Conservation (phyloP, 2,329 filamentous ascomycete genomes). For the Hypomyces rosellus region DNA sequence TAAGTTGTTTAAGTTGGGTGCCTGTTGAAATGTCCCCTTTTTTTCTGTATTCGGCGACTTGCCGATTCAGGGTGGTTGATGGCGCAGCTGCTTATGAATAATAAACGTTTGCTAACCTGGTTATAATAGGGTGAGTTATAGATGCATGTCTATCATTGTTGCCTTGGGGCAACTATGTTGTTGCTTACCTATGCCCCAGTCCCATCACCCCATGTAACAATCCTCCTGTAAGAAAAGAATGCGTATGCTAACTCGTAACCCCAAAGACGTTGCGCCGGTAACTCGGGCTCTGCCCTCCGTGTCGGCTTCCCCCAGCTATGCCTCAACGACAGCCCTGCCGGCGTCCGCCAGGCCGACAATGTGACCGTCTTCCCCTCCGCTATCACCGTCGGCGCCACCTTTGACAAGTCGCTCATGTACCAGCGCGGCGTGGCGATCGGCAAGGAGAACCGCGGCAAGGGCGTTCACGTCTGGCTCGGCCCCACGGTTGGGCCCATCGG, state of each 20-base stretch:
- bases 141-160: not conserved
- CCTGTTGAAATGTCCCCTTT: too few relatives aligned
- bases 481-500: constrained; percentile 66
- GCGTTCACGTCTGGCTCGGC: constrained; percentile 64
- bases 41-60: too few relatives aligned
- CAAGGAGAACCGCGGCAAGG: constrained; percentile 66
- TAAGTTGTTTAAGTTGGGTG: constrained; percentile 20
- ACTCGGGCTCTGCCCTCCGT: constrained; percentile 64
- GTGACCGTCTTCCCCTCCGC: constrained; percentile 73
- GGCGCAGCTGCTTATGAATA: too few relatives aligned
- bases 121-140: constrained; percentile 9
- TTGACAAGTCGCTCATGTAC: constrained; percentile 66
- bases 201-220: not conserved
- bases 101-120: too few relatives aligned
- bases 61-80: too few relatives aligned
- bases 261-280: constrained; percentile 61
- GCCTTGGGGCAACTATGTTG: not conserved
- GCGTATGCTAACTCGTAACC: not conserved
- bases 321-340: constrained; percentile 64
- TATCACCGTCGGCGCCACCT: constrained; percentile 71
- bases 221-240: too few relatives aligned
- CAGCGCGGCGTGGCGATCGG: constrained; percentile 62
- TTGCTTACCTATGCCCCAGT: not conserved
- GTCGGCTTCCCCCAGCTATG: constrained; percentile 68
- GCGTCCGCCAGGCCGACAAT: constrained; percentile 66